Percentiles rank a stretch among this genome's conserved stretches.
Conservation (phyloP, 345 rosid species). For the Heritiera littoralis region DNA sequence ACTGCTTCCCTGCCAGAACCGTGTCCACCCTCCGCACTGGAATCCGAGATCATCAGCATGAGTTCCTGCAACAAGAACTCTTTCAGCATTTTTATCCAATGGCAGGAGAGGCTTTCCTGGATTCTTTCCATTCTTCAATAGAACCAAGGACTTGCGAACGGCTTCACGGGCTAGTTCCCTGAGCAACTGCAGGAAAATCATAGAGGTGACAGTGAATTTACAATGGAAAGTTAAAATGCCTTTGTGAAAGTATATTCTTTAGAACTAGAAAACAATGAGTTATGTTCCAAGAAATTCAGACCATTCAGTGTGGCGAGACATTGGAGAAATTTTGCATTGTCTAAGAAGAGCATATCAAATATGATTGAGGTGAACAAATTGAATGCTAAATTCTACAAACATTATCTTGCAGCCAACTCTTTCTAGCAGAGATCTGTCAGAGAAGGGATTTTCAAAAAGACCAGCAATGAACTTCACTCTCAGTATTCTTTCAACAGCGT, state of each 20-base stretch:
- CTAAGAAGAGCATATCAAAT: not conserved
- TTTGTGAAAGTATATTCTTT: conserved; percentile 2
- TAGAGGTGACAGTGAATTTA: not conserved
- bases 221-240: not conserved
- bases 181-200: conserved; percentile 53
- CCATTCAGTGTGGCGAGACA: not conserved
- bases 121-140: conserved; percentile 76
- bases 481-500: conserved; percentile 82
- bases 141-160: conserved; percentile 83
- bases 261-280: not conserved
- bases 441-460: conserved; percentile 73
- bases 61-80: conserved; percentile 69
- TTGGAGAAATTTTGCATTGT: not conserved
- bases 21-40: conserved; percentile 98
- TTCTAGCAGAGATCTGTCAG: conserved; percentile 66
- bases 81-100: conserved; percentile 60
- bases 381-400: not conserved
- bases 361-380: not conserved
- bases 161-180: conserved; percentile 80
- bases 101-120: conserved; percentile 60
- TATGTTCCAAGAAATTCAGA: not conserved
- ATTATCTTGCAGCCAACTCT: conserved; percentile 81
- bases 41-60: conserved; percentile 90
- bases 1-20: conserved; percentile 57
- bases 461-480: conserved; percentile 86